phyloP scores from a whole-genome alignment of 805 yeast species.

The Starmerella potacharoeniae region DNA sequence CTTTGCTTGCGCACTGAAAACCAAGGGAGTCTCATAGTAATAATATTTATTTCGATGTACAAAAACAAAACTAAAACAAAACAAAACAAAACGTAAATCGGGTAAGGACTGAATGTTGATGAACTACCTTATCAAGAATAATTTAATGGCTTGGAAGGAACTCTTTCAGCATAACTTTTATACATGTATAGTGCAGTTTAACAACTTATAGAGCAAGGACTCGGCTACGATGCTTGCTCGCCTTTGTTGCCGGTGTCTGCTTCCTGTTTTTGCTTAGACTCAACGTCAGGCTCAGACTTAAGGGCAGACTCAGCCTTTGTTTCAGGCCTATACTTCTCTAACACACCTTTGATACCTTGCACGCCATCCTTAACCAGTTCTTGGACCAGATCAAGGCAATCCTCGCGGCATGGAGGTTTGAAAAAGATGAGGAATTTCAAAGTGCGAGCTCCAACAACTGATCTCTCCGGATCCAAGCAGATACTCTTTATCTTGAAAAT shows the following conservation, averaged over 20 bases:
- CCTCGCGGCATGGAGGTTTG: conserved; percentile 67
- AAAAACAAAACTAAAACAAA: background rate
- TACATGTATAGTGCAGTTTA: too few species aligned
- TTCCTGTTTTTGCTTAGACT: background rate
- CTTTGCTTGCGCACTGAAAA: conserved; percentile 2
- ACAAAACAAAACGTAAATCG: background rate
- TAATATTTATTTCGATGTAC: background rate
- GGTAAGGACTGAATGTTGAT: too few species aligned
- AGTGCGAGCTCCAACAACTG: conserved; percentile 69
- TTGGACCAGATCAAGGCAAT: conserved; percentile 30
- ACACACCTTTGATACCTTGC: conserved; percentile 22
- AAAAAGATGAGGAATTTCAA: conserved; percentile 72
- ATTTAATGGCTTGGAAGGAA: too few species aligned
- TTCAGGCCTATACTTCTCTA: conserved; percentile 22
- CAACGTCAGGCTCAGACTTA: background rate
- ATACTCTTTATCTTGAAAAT: conserved; percentile 58
- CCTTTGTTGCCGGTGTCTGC: too few species aligned
- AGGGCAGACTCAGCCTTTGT: background rate
- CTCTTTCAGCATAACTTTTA: too few species aligned
- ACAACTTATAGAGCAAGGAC: too few species aligned
- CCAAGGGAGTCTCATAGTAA: background rate
- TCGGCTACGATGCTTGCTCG: too few species aligned
- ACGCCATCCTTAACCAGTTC: conserved; percentile 25
- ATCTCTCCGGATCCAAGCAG: conserved; percentile 76
- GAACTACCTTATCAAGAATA: too few species aligned